Conservation (phyloP, 2,329 filamentous ascomycete genomes). For the Calcarisporium arbuscula region DNA sequence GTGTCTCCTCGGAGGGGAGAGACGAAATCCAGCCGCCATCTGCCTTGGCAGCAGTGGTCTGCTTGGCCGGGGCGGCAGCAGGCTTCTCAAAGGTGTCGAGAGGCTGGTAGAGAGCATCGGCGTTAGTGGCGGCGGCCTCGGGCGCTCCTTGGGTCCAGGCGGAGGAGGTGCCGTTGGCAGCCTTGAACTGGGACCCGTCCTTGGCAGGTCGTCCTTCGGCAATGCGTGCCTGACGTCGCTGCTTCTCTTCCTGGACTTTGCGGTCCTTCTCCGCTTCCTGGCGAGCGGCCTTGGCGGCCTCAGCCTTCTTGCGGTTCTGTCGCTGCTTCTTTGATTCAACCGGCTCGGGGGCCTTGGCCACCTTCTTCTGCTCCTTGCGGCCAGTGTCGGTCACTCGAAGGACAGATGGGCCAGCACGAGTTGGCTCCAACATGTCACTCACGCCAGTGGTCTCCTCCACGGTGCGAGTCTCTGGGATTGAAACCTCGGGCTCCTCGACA, state of each 20-base stretch:
- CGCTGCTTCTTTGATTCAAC: slow-evolving; percentile 91
- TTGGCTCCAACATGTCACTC: slow-evolving; percentile 84
- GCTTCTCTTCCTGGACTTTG: slow-evolving; percentile 70
- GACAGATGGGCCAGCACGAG: slow-evolving; percentile 61
- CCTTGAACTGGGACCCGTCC: slow-evolving; percentile 62
- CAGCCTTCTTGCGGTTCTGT: slow-evolving; percentile 84
- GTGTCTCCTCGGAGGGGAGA: slow-evolving; percentile 56
- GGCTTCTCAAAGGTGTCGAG: slow-evolving; percentile 52
- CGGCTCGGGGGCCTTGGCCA: slow-evolving; percentile 56
- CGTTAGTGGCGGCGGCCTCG: slow-evolving; percentile 20
- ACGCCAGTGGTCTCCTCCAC: slow-evolving; percentile 61
- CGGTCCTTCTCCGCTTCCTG: slow-evolving; percentile 75
- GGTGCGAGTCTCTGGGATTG: slow-evolving; percentile 48
- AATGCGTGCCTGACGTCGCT: slow-evolving; percentile 74
- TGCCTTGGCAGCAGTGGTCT: slow-evolving; percentile 25
- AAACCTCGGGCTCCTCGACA: slow-evolving; percentile 41
- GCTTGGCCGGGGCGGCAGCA: slow-evolving; percentile 20
- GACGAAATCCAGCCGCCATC: slow-evolving; percentile 42
- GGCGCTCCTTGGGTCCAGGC: slow-evolving; percentile 35
- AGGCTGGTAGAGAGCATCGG: slow-evolving; percentile 37
- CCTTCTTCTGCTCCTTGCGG: slow-evolving; percentile 55
- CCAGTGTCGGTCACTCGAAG: slow-evolving; percentile 68
- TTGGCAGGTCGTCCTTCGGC: slow-evolving; percentile 77
- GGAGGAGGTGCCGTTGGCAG: slow-evolving; percentile 35
- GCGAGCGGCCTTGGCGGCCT: slow-evolving; percentile 67